Conservation (phyloP, 257 asterid genomes). For the Nicotiana knightiana region DNA sequence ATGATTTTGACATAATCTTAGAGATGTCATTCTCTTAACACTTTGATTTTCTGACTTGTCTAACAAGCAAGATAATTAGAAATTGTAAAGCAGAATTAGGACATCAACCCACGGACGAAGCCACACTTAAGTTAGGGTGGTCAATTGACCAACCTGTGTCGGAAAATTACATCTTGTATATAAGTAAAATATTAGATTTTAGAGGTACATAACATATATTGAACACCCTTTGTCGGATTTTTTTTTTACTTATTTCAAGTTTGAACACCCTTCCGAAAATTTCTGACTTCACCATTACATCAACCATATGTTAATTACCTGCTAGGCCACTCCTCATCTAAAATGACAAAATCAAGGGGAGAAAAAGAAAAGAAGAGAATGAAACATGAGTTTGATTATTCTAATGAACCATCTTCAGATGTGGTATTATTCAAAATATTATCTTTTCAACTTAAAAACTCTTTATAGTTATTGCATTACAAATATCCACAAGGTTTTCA, state of each 20-base stretch:
- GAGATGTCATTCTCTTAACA: background rate
- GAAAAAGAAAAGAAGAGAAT: background rate
- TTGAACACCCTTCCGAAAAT: too few species aligned
- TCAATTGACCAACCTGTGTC: too few species aligned
- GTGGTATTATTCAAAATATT: background rate
- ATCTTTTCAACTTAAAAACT: background rate
- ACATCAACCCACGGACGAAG: background rate
- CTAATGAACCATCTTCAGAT: background rate
- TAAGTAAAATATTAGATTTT: too few species aligned
- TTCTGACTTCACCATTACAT: too few species aligned
- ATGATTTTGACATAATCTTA: conserved; percentile 17
- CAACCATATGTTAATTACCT: background rate
- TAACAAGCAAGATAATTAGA: background rate
- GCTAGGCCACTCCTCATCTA: background rate
- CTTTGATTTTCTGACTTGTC: background rate
- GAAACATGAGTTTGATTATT: background rate
- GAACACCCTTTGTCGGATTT: too few species aligned
- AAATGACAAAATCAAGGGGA: background rate
- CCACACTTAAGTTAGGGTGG: too few species aligned
- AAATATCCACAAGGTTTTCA: background rate
- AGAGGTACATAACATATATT: too few species aligned
- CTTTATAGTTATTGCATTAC: background rate
- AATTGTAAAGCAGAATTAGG: background rate
- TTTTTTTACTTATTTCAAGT: too few species aligned
- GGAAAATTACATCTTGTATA: too few species aligned